These are phyloP conservation scores for Neoscytalidium dimidiatum DNA, from an alignment of 2,329 filamentous ascomycete genomes.

Conservation along the genomic window DNA sequence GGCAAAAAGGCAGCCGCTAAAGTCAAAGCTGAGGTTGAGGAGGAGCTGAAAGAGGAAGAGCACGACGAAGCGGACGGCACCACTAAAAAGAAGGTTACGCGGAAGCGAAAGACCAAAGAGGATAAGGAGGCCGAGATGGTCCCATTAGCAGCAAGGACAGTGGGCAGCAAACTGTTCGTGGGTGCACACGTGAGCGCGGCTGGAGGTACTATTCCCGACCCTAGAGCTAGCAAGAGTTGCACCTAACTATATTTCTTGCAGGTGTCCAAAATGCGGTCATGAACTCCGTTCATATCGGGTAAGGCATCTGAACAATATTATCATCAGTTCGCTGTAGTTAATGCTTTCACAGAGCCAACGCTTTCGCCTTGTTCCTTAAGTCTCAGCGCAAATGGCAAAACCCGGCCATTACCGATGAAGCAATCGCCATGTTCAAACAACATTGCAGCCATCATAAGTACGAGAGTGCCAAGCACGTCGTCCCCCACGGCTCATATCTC, in stretches of 20 bases:
- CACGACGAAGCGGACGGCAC: conserved; percentile 15
- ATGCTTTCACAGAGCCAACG: conserved; percentile 66
- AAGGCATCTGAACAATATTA: conserved; percentile 22
- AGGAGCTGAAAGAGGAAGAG: neutral
- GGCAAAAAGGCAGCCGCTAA: conserved; percentile 15
- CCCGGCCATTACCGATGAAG: conserved; percentile 70
- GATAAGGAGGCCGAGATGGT: conserved; percentile 58
- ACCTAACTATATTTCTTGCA: conserved; percentile 37
- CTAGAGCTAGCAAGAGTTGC: neutral
- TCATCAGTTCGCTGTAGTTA: conserved; percentile 19
- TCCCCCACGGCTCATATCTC: conserved; percentile 94
- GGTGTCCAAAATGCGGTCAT: conserved; percentile 85
- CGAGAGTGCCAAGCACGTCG: conserved; percentile 69
- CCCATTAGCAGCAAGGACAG: conserved; percentile 70
- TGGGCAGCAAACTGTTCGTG: conserved; percentile 76
- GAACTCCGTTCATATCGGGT: conserved; percentile 76
- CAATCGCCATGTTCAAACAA: conserved; percentile 68
- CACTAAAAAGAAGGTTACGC: conserved; percentile 28
- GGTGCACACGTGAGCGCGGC: conserved; percentile 91
- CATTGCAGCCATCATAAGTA: conserved; percentile 71
- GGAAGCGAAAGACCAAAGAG: conserved; percentile 58
- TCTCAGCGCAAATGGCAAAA: conserved; percentile 94
- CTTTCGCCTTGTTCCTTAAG: conserved; percentile 93
- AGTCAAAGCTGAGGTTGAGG: conserved; percentile 14
- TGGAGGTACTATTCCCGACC: conserved; percentile 62